Percentiles rank a stretch among this genome's conserved stretches.
Evolutionary conservation across 2,329 filamentous ascomycete genomes (phyloP).

Genomic region (Thelonectria blattea): DNA sequence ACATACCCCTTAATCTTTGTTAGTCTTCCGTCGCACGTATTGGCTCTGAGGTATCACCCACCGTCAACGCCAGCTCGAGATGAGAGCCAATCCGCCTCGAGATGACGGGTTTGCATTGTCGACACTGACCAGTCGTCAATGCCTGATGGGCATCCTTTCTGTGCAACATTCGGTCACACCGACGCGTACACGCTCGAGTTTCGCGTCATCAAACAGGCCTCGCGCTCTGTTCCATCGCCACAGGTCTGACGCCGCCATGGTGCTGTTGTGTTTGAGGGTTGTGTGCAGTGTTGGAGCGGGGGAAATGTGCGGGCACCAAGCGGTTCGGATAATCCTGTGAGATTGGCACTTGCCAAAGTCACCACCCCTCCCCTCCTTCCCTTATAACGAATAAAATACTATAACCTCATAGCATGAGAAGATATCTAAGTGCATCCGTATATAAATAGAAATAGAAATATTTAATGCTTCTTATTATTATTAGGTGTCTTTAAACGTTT

Average conservation of each 20-base stretch:
- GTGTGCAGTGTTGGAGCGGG: constrained; percentile 13
- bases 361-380: too few relatives aligned
- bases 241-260: constrained; percentile 10
- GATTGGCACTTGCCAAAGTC: too few relatives aligned
- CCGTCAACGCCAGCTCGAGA: constrained; percentile 22
- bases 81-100: constrained; percentile 18
- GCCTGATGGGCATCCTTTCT: constrained; percentile 1
- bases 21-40: not conserved
- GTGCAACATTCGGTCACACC: constrained; percentile 8
- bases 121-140: not conserved
- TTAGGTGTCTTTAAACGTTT: too few relatives aligned
- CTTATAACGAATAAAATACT: too few relatives aligned
- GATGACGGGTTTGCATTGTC: constrained; percentile 12
- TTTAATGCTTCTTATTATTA: too few relatives aligned
- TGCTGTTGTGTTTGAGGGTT: constrained; percentile 8
- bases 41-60: constrained; percentile 1
- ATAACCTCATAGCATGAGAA: too few relatives aligned
- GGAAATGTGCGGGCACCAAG: not conserved
- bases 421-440: too few relatives aligned
- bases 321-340: too few relatives aligned
- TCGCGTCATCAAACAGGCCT: constrained; percentile 14
- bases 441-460: too few relatives aligned
- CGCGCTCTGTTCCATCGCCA: constrained; percentile 9
- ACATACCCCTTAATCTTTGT: constrained; percentile 15
- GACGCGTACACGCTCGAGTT: constrained; percentile 15